Percentiles rank a stretch among this genome's conserved stretches.
phyloP scores from a whole-genome alignment of 129 eudicot genomes.

The Flaveria ramosissima region DNA sequence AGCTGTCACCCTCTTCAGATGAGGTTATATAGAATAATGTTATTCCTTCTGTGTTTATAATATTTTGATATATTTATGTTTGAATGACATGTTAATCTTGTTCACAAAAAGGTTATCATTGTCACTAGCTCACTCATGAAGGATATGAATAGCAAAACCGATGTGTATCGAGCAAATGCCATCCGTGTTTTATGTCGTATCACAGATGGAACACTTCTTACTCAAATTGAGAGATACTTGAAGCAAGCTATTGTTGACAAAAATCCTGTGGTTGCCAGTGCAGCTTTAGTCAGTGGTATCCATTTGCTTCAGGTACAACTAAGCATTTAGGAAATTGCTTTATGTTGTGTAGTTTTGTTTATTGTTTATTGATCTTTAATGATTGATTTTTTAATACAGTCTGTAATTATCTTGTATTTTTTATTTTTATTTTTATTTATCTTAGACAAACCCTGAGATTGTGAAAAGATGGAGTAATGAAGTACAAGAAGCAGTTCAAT shows the following conservation, averaged over 20 bases:
- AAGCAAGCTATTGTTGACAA: conserved; percentile 97
- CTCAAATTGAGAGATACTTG: conserved; percentile 95
- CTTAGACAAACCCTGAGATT: conserved; percentile 77
- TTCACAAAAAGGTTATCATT: conserved; percentile 67
- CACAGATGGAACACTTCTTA: conserved; percentile 84
- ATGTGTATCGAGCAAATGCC: conserved; percentile 93
- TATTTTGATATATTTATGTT: conserved; percentile 2
- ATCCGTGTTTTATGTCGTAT: conserved; percentile 96
- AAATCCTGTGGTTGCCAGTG: conserved; percentile 97
- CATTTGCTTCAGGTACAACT: conserved; percentile 86
- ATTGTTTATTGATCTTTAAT: conserved; percentile 5
- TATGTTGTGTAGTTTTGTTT: background rate
- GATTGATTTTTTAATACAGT: background rate
- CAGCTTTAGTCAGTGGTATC: conserved; percentile 95
- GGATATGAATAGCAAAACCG: conserved; percentile 98
- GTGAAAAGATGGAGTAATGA: conserved; percentile 99
- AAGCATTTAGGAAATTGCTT: conserved; percentile 8
- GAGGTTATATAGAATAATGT: conserved; percentile 52
- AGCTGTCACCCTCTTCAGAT: conserved; percentile 87
- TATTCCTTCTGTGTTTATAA: background rate
- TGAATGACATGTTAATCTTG: conserved; percentile 31
- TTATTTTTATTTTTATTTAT: background rate
- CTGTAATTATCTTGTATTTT: background rate
- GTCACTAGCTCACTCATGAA: conserved; percentile 96
- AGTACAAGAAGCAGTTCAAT: conserved; percentile 96